Evolutionary conservation across 768 basidiomycete species (phyloP), one percentile per base, ranked within the genome.

Genomic region (Termitomyces sp.): DNA sequence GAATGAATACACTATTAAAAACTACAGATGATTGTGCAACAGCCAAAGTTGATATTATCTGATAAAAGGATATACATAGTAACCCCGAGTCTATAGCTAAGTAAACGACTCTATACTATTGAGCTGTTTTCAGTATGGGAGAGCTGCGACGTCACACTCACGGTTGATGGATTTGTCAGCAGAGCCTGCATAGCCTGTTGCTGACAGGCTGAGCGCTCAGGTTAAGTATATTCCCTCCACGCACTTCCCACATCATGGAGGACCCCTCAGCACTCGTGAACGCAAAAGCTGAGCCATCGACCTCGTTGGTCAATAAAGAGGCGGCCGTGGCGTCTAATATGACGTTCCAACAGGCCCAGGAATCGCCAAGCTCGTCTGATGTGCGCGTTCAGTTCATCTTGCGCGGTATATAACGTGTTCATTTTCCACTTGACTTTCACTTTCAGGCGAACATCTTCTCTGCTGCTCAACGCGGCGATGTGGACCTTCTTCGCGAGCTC

Each of bases 401-500:
- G 20, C 49, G 30, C 30, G 41, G 33, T 55, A 43, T 43, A 26
- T 43, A 26, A 55, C 32, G 13, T 20, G 55, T 26, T 56, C 18
- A 41, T 53, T 33, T 35, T 58, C 41, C 51, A 12, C 48, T 6
- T 53, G 12, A 16, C 38, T 32, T 32, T 32, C 32, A 32, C 32
- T 32, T 30, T 32, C 7, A 88, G 85, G 71, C 73, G 20, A 87
- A 80, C 59, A 88, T 97, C 33, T 93, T 96, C 66, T 77, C 89
- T 12, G 89, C 94, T 8, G 87, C 95, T 0, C 95, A 97, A 68
- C 80, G 92, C 54, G 95, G 95, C 10, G 94, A 96, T 66, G 77
- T 93, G 7, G 69, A 72, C 9, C 73, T 81, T 44, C 72, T 96
- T 32, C 81, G 81, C 6, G 71, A 82, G 52, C 82, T 95, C 58